Evolutionary conservation across 192 early-diverging fungal species (phyloP), one percentile per base, ranked within the genome.

Genomic region (Cetraspora pellucida): DNA sequence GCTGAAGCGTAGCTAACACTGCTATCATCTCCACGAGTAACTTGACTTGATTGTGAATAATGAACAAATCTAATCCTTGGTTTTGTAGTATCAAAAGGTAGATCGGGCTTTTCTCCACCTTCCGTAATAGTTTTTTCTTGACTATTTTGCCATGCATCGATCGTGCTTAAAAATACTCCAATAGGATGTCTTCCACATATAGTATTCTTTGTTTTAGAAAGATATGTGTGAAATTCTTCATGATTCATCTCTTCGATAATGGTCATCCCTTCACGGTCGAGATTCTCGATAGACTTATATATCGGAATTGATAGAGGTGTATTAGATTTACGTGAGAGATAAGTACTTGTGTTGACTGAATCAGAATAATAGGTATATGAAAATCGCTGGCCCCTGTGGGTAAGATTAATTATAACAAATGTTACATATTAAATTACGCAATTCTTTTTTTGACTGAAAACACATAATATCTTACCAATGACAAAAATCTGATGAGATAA

Each of bases 401-500:
- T 37, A 27, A 65, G 23, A 31, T 31, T n/a, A 3, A 10, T 71
- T 37, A 27, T 54, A 37, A 50, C 16, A 44, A 9, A 17, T 49
- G 55, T 65, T 77, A 28, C n/a, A n/a, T 3, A 37, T 65, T 14
- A 54, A 55, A 37, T 31, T 30, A 50, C 13, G 54, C 10, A 25
- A 46, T 31, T 28, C 17, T 21, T 47, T 17, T 50, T 52, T 21
- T 7, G 25, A 37, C 44, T 31, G 46, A 75, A 30, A 30, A 59
- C 5, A 55, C 13, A 17, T 58, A 27, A 5, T 60, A 31, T 16
- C 55, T 78, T 83, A 87, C 91, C 95, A 99, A 81, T 99, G 97
- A 82, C 97, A 98, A 80, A 99, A 99, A 78, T 99, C 97, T 1
- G 91, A 93, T 43, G 97, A 99, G n/a, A 99, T 86, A 23, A 99